Evolutionary conservation across 148 eudicot genomes (phyloP), one percentile per base, ranked within the genome.

Genomic region (Vaccinium macrocarpon): DNA sequence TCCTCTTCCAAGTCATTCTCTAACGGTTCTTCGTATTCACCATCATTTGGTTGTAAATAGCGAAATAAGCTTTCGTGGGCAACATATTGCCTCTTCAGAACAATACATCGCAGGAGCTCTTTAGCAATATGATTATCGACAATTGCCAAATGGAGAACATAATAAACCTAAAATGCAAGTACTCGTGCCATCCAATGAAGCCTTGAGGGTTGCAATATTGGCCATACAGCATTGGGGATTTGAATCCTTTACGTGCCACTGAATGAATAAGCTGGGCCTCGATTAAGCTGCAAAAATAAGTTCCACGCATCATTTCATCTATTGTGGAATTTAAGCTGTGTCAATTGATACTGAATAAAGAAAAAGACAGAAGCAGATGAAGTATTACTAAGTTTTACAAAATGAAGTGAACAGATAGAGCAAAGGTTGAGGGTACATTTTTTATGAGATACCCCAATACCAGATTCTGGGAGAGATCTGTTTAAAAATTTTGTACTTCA

Each of bases 381-480:
- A 27, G 72, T 27, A 66, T 25, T 8, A 25, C 29, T 23, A 64
- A 64, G 32, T 62, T 64, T 7, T 64, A 23, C 1, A 29, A 48
- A 59, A 46, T 61, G 49, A 27, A 64, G 18, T 19, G 53, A 74
- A 84, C 32, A 46, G 51, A 48, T 15, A 21, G 52, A 56, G 80
- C 73, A 80, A 2, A 16, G 46, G n/a, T 57, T 5, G 27, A 81
- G 15, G 7, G 52, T 91, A 95, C 99, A 97, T 97, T 86, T 97
- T 97, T 80, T 35, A 35, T 2, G 38, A 35, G 95, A 91, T 72
- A 52, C 98, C 99, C 88, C 92, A 85, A 85, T 89, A 95, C 99
- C 96, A 97, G 57, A 88, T 89, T 75, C 99, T 98, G 21, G 96
- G 93, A 84, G 90, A 84, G 86, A 97, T 95, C 99, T 97, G 92